Base-by-base conservation (phyloP, 2,329 filamentous ascomycete species). In the Lachnellula hyalina region DNA sequence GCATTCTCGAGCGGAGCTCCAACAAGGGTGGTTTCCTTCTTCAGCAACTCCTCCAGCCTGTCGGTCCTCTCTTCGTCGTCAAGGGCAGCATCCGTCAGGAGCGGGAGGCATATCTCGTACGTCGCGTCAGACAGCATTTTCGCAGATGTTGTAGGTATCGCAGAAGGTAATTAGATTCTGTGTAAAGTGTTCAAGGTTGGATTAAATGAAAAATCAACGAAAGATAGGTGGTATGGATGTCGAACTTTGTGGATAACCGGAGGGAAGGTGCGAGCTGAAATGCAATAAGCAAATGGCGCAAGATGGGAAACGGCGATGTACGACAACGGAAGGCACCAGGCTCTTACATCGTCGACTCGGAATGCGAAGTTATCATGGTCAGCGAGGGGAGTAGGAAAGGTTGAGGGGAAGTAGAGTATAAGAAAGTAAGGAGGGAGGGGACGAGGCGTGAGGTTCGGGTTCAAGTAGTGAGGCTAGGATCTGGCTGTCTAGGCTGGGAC, bases 61-160 rank as follows among this genome's bases (percentile, higher is more conserved):
- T 97, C 93, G 48, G 89, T 93, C 78, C 94, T 96, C 68, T 96
- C 93, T 73, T 99, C 94, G 61, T 97, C 94, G 66, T 96, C 90
- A 58, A 96, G 79, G 53, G 80, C 78, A 55, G 84, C 75, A 73
- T 96, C 87, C 75, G 94, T 86, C 61, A 99, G 82, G 68, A 96
- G 83, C 51, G 90, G 89, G 70, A 95, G 83, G 72, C 91, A 96
- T 67, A 94, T 82, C 66, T 96, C 91, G 77, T 95, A 96, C 53
- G 93, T 85, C 65, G 92, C 85, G 78, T 97, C 93, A 66, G 92
- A 89, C 60, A 96, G 86, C 93, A 97, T 96, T 35, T 51, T 66
- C 32, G 25, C 54, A 36, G 17, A 46, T 53, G 51, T 40, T 44
- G 36, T 28, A 34, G 50, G 11, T 41, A 19, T 41, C 14, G 51